A percentile compares a stretch with the other conserved stretches of the same genome.
Evolutionary conservation across 208 protist species (phyloP).

Genomic region (Acanthamoeba castellanii): DNA sequence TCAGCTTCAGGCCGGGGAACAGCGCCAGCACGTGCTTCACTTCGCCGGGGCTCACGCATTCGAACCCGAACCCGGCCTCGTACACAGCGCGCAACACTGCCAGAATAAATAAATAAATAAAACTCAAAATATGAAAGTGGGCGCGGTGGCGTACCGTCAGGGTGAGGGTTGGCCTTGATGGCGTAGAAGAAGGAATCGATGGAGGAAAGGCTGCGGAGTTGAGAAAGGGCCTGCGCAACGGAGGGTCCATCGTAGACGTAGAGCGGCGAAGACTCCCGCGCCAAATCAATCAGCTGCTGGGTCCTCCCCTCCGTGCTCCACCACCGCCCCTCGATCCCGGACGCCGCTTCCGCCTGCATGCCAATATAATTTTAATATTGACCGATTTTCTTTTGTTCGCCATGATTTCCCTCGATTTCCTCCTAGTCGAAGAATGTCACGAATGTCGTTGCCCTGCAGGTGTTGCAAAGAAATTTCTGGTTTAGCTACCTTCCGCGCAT

Average conservation of each 20-base stretch:
- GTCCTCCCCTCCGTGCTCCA: neutral
- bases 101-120: neutral
- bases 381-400: too few relatives aligned
- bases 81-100: slow-evolving; percentile 25
- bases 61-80: slow-evolving; percentile 59
- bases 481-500: too few relatives aligned
- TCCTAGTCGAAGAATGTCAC: too few relatives aligned
- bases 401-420: too few relatives aligned
- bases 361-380: too few relatives aligned
- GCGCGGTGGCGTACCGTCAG: neutral
- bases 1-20: too few relatives aligned
- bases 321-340: neutral
- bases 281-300: slow-evolving; percentile 1
- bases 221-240: neutral
- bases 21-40: slow-evolving; percentile 8
- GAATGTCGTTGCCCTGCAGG: too few relatives aligned
- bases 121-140: neutral
- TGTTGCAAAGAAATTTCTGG: too few relatives aligned
- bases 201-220: slow-evolving; percentile 31
- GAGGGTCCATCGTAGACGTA: slow-evolving; percentile 58
- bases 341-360: neutral
- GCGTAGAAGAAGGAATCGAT: slow-evolving; percentile 67
- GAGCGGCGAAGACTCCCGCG: neutral
- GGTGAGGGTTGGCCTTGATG: slow-evolving; percentile 71
- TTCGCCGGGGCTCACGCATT: slow-evolving; percentile 66